These are phyloP conservation scores for Fusarium nematophilum DNA, from an alignment of 2,329 filamentous ascomycete species.

Conservation along the genomic window DNA sequence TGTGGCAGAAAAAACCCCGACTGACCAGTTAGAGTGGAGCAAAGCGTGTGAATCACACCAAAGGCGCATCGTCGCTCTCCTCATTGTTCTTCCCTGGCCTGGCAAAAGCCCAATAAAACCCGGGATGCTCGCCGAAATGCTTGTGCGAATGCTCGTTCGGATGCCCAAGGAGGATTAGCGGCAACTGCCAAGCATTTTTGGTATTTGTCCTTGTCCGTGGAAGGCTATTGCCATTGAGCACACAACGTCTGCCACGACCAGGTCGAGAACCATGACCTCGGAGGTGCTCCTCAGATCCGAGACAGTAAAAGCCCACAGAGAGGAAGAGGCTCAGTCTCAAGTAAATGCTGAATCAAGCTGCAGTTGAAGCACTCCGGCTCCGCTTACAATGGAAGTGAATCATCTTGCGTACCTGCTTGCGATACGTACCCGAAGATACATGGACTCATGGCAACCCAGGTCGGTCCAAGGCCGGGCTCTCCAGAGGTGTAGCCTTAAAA, in stretches of 20 bases:
- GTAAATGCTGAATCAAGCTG: not conserved
- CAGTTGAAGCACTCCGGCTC: too few species aligned
- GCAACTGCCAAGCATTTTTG: conserved; percentile 28
- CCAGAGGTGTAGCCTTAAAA: not conserved
- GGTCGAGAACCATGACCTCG: too few species aligned
- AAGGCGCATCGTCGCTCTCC: conserved; percentile 1
- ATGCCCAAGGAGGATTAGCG: conserved; percentile 28
- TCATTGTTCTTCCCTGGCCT: not conserved
- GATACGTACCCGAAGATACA: too few species aligned
- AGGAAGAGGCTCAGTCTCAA: not conserved
- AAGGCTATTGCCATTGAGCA: conserved; percentile 15
- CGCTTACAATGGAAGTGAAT: too few species aligned
- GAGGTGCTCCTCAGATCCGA: not conserved
- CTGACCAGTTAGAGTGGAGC: conserved; percentile 27
- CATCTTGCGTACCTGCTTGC: too few species aligned
- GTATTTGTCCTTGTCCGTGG: conserved; percentile 16
- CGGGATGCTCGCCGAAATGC: conserved; percentile 14
- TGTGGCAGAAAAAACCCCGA: conserved; percentile 34
- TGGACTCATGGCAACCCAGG: too few species aligned
- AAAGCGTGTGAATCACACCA: conserved; percentile 4
- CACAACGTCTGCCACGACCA: not conserved
- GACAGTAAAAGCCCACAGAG: not conserved
- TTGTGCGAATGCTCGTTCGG: conserved; percentile 1
- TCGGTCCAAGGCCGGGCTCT: not conserved
- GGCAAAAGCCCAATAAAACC: conserved; percentile 10